Percentiles rank a stretch among this genome's conserved stretches.
These are phyloP conservation scores for Debaryomyces prosopidis DNA, from an alignment of 805 yeast species.

Conservation along the genomic window DNA sequence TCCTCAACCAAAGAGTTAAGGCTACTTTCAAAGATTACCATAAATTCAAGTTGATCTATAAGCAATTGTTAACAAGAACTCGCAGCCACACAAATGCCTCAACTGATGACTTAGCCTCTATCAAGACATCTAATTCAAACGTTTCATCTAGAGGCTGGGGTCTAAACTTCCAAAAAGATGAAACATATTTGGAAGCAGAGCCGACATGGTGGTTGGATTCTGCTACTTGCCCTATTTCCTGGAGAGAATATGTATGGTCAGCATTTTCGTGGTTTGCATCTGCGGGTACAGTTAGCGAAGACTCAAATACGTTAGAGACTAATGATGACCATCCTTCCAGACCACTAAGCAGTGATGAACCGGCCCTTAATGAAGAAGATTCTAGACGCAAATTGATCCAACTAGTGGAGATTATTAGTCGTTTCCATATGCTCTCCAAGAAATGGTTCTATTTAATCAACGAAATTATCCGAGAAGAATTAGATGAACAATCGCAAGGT, in stretches of 20 bases:
- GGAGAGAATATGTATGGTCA: constrained; percentile 62
- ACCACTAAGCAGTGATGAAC: constrained; percentile 2
- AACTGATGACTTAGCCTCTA: constrained; percentile 29
- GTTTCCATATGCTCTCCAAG: constrained; percentile 39
- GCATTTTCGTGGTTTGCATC: constrained; percentile 88
- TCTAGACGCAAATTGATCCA: constrained; percentile 10
- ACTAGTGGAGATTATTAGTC: constrained; percentile 31
- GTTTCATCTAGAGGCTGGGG: constrained; percentile 11
- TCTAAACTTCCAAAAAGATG: background rate
- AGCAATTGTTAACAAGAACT: constrained; percentile 15
- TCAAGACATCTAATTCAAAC: constrained; percentile 28
- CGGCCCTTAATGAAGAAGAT: constrained; percentile 1
- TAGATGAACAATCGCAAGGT: constrained; percentile 12
- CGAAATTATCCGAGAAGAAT: constrained; percentile 33
- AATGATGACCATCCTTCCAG: constrained; percentile 4
- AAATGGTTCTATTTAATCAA: constrained; percentile 38
- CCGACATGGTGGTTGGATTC: constrained; percentile 45
- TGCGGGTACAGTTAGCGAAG: constrained; percentile 57
- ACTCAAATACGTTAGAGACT: constrained; percentile 4
- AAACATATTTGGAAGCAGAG: constrained; percentile 14
- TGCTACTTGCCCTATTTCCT: constrained; percentile 50
- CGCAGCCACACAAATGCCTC: constrained; percentile 11
- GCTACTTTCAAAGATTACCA: constrained; percentile 39
- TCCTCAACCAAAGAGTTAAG: constrained; percentile 14
- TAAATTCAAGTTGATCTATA: constrained; percentile 35